Evolutionary conservation across 352 stramenopile species (phyloP), one percentile per base, ranked within the genome.

Genomic region (Pythium aristosporum): DNA sequence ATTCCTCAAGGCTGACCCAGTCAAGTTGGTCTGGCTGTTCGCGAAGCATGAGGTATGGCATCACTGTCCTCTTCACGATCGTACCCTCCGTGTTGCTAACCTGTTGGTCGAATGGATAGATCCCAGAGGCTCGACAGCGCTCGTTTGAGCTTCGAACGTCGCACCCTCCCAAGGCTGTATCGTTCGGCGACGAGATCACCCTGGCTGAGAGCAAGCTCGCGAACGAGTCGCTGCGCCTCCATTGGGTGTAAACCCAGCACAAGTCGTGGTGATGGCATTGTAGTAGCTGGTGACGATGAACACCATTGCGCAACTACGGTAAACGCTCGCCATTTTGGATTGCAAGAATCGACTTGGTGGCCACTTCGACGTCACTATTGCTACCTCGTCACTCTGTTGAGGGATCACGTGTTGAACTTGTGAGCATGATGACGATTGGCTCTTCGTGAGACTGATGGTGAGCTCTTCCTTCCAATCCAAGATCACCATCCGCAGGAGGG

Each of bases 171-270:
- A 72, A 73, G 21, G 71, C 72, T 3, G 67, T 94, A 28, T 68
- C 67, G 9, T 80, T 80, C 53, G 79, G 76, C 43, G 80, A 91
- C 8, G 73, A 75, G 1, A 60, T 75, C 15, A 79, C 79, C 18
- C 78, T 94, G 44, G 72, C 75, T 41, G 82, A 91, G 39, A 71
- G 80, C 25, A 79, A 89, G 44, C 76, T 94, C 11, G 80, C 83
- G 51, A 92, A 92, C 60, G 82, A 83, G 43, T 87, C 82, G 55
- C 70, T 94, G 42, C 87, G 89, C 72, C 73, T 94, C 65, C 82
- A 92, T 49, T 94, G 86, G 86, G 51, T 65, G 10, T 79, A 49
- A 70, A 7, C 23, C 8, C 16, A 51, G 12, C 39, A 44, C 16
- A 16, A n/a, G 5, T 16, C 39, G 5, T 44, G 39, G 39, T n/a